Evolutionary conservation across 305 asterid genomes (phyloP).

Genomic region (Fraxinus paxiana): DNA sequence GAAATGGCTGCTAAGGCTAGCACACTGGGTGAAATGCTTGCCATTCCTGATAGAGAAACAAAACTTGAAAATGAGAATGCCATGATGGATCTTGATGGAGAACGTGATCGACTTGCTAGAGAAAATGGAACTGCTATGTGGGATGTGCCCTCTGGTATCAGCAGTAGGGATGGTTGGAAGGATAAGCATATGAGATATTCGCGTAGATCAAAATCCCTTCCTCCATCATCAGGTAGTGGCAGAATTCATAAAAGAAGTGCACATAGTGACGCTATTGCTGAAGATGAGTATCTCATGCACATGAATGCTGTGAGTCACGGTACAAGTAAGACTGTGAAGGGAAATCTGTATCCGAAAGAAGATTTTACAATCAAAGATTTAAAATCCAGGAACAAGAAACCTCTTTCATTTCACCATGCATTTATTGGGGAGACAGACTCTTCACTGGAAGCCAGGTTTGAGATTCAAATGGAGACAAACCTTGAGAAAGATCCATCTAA

Average conservation of each 20-base stretch:
- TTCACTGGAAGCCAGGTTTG: constrained; percentile 40
- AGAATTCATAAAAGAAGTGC: constrained; percentile 39
- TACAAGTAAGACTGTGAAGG: constrained; percentile 44
- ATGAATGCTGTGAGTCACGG: constrained; percentile 22
- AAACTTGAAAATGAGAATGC: constrained; percentile 31
- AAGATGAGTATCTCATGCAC: constrained; percentile 25
- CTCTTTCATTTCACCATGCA: constrained; percentile 29
- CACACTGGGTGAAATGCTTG: constrained; percentile 84
- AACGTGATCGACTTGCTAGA: constrained; percentile 29
- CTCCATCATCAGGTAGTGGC: constrained; percentile 37
- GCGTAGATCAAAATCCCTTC: constrained; percentile 55
- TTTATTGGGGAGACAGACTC: constrained; percentile 30
- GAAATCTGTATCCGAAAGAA: constrained; percentile 35
- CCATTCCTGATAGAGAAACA: constrained; percentile 45
- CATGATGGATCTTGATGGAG: constrained; percentile 28
- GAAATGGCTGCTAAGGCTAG: constrained; percentile 54
- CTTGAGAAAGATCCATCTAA: constrained; percentile 32
- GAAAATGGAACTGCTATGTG: constrained; percentile 25
- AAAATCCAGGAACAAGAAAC: constrained; percentile 39
- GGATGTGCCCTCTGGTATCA: constrained; percentile 57
- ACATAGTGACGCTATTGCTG: constrained; percentile 34
- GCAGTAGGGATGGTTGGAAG: constrained; percentile 80
- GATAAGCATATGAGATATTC: constrained; percentile 46
- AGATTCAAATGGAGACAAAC: constrained; percentile 42
- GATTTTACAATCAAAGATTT: constrained; percentile 33